These are phyloP conservation scores for Scleromitrula shiraiana DNA, from an alignment of 2,329 filamentous ascomycete genomes.

Conservation along the genomic window DNA sequence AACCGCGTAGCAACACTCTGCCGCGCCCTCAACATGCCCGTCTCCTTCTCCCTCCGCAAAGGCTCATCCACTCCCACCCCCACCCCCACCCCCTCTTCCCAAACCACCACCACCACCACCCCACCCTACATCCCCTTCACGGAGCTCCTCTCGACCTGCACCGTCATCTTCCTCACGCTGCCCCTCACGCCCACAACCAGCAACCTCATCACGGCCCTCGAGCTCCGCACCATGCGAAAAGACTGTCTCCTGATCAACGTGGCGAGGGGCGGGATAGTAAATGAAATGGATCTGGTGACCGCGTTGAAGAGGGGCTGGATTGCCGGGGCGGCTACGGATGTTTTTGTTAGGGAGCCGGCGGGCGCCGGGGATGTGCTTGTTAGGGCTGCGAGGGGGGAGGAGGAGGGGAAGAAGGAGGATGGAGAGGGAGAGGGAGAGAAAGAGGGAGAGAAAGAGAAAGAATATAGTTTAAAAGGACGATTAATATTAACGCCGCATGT, in stretches of 20 bases:
- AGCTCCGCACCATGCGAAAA: constrained; percentile 20
- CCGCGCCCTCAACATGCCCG: constrained; percentile 18
- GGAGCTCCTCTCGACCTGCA: constrained; percentile 13
- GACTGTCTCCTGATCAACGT: constrained; percentile 26
- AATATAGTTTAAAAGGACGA: constrained; percentile 34
- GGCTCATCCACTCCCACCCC: too few relatives aligned
- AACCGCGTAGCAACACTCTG: constrained; percentile 3
- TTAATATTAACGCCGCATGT: constrained; percentile 44
- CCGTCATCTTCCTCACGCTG: constrained; percentile 18
- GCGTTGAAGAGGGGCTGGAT: constrained; percentile 25
- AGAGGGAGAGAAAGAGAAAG: background rate
- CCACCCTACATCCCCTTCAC: constrained; percentile 15
- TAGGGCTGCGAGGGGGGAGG: constrained; percentile 11
- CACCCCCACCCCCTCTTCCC: background rate
- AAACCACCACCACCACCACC: background rate
- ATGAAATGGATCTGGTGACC: constrained; percentile 25
- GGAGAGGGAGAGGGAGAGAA: too few relatives aligned
- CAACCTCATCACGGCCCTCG: constrained; percentile 20
- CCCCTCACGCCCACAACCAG: constrained; percentile 20
- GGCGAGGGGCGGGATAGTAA: constrained; percentile 27
- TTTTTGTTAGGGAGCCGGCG: constrained; percentile 28
- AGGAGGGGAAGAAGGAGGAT: too few relatives aligned
- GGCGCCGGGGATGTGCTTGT: constrained; percentile 33
- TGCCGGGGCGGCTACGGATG: constrained; percentile 27
- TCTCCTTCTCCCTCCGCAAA: constrained; percentile 21